phyloP scores from a whole-genome alignment of 495 filamentous ascomycete genomes.

The Penicillium maclennaniae region DNA sequence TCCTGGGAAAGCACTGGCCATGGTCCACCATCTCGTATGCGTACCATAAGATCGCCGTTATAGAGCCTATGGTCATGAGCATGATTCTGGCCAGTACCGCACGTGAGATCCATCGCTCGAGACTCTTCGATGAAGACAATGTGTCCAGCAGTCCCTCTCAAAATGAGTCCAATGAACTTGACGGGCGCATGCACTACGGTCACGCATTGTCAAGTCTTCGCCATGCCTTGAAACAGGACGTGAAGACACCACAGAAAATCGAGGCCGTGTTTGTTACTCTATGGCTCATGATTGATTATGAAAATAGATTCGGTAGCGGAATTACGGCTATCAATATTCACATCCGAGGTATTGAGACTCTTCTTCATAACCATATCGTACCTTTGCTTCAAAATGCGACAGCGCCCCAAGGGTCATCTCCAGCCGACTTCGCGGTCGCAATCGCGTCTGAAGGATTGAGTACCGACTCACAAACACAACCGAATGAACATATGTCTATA shows the following conservation, averaged over 20 bases:
- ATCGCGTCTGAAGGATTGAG: not conserved
- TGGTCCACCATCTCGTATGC: conserved; percentile 33
- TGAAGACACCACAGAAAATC: conserved; percentile 24
- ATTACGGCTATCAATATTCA: conserved; percentile 31
- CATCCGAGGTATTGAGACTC: conserved; percentile 27
- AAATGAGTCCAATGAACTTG: conserved; percentile 18
- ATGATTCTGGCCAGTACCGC: conserved; percentile 34
- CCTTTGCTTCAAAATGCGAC: conserved; percentile 19
- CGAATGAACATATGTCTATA: not conserved
- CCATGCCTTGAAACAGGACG: conserved; percentile 27
- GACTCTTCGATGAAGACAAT: conserved; percentile 17
- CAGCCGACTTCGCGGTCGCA: not conserved
- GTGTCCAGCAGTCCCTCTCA: conserved; percentile 1
- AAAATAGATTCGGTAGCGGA: conserved; percentile 33
- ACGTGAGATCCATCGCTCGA: conserved; percentile 26
- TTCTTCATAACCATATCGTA: conserved; percentile 31
- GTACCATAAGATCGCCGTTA: conserved; percentile 30
- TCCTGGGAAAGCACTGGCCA: conserved; percentile 36
- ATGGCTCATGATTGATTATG: conserved; percentile 37
- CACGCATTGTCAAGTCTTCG: conserved; percentile 29
- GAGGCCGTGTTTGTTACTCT: conserved; percentile 35
- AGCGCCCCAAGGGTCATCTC: not conserved
- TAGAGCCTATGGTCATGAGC: conserved; percentile 34
- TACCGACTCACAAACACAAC: not conserved
- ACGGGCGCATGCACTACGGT: conserved; percentile 29